Base-by-base conservation (phyloP, 331 rosid genomes). In the Cucumis variabilis region DNA sequence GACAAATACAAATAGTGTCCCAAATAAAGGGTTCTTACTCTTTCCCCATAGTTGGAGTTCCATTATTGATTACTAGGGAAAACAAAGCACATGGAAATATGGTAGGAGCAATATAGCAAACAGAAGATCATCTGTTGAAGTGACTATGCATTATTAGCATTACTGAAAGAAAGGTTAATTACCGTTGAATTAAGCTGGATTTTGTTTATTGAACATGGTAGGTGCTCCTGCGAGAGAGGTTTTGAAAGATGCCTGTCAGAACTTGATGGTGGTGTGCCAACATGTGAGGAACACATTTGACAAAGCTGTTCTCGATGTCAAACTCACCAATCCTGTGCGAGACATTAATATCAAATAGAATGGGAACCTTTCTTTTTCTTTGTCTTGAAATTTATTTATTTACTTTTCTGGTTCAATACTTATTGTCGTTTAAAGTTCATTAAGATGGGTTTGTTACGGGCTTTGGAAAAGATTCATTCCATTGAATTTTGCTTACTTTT, bases 161-260 rank as follows among this genome's bases (percentile, higher is more conserved):
- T 77, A 44, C 17, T 6, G 19, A 17, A 7, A 73, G 78, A 46
- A 60, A 23, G 60, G 37, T 33, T 33, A 33, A 48, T 46, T 7
- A n/a, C 15, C 24, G 70, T 25, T 55, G 69, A 28, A 33, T 33
- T 33, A 17, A 28, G 50, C 37, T 33, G 11, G 85, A 2, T 19
- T 80, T 27, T n/a, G n/a, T 58, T 58, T 69, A 80, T 80, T 41
- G 68, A 81, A 81, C 68, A 33, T 58, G 70, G 78, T 89, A 96
- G 99, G 99, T 87, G 98, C 90, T 91, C 90, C 95, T 46, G 94
- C 98, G 1, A 83, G 88, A n/a, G 96, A 94, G 76, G 95, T 92
- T 63, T 60, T 96, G 89, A 94, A 87, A 87, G 98, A 96, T 90
- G 91, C 94, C 55, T 93, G 96, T 85, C 98, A 93, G 82, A 94